A percentile compares a stretch with the other conserved stretches of the same genome.
These are phyloP conservation scores for Coemansia sp. DNA, from an alignment of 192 early-diverging fungal genomes.

Conservation along the genomic window DNA sequence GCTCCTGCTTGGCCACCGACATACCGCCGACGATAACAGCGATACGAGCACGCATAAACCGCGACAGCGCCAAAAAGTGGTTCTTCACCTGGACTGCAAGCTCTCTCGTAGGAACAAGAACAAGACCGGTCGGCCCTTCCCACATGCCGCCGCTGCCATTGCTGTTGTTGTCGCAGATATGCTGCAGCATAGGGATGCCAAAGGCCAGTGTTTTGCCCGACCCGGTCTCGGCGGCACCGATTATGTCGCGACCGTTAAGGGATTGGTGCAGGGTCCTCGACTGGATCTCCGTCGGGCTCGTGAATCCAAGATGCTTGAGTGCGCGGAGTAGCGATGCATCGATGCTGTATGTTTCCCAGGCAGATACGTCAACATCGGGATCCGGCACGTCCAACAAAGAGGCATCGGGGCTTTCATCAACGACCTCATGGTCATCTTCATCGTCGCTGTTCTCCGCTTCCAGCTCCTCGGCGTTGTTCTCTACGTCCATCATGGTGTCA, in stretches of 20 bases:
- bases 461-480: not conserved
- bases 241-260: slow-evolving; percentile 73
- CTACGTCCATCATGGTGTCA: not conserved
- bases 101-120: slow-evolving; percentile 92
- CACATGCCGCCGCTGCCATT: slow-evolving; percentile 42
- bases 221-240: slow-evolving; percentile 93
- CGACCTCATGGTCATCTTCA: slow-evolving; percentile 16
- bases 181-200: slow-evolving; percentile 88
- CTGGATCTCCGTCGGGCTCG: slow-evolving; percentile 86
- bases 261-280: slow-evolving; percentile 66
- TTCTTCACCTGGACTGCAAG: slow-evolving; percentile 92
- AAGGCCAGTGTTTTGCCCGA: slow-evolving; percentile 96
- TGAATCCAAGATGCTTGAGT: slow-evolving; percentile 69
- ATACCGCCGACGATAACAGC: slow-evolving; percentile 90
- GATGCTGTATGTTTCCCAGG: slow-evolving; percentile 68
- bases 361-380: slow-evolving; percentile 62
- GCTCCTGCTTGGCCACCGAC: slow-evolving; percentile 85
- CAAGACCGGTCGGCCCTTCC: slow-evolving; percentile 56
- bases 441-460: slow-evolving; percentile 13
- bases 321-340: slow-evolving; percentile 59
- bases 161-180: slow-evolving; percentile 52
- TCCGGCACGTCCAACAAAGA: slow-evolving; percentile 16
- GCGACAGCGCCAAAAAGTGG: slow-evolving; percentile 62
- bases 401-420: slow-evolving; percentile 9
- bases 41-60: slow-evolving; percentile 55